Conservation (phyloP, 1,284 basidiomycete species). For the Thelephora terrestris region DNA sequence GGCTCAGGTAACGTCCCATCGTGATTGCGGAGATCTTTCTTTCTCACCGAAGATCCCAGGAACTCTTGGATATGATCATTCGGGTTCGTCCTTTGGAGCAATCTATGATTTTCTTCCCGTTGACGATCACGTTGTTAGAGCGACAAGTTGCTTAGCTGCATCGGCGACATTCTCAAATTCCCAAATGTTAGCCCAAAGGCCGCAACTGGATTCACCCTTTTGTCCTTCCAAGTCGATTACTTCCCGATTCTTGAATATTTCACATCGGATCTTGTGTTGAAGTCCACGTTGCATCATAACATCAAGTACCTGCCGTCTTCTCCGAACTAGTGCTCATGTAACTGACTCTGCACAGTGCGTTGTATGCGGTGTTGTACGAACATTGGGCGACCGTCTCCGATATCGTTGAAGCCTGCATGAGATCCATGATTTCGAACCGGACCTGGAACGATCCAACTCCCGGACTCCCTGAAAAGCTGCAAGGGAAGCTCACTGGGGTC, state of each 20-base stretch:
- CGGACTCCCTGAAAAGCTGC: conserved; percentile 23
- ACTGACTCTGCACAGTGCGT: conserved; percentile 25
- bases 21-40: conserved; percentile 4
- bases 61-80: conserved; percentile 34
- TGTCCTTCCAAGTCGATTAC: conserved; percentile 55
- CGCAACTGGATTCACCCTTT: conserved; percentile 19
- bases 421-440: conserved; percentile 24
- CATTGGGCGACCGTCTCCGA: conserved; percentile 37
- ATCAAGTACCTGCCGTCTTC: conserved; percentile 37
- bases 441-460: conserved; percentile 18
- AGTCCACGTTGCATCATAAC: conserved; percentile 42
- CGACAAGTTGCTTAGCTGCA: conserved; percentile 39
- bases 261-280: conserved; percentile 52
- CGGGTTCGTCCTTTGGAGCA: conserved; percentile 13
- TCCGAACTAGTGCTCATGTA: neutral
- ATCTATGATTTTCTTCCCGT: conserved; percentile 2
- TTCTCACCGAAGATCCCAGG: conserved; percentile 15
- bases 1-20: conserved; percentile 35
- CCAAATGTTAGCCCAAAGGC: conserved; percentile 30
- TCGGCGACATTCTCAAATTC: conserved; percentile 44
- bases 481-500: conserved; percentile 24
- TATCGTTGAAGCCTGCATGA: conserved; percentile 34
- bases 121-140: conserved; percentile 18
- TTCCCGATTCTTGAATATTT: conserved; percentile 54
- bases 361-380: conserved; percentile 43